Percentiles rank a stretch among this genome's conserved stretches.
Evolutionary conservation across 2,329 filamentous ascomycete species (phyloP).

Genomic region (Gnomoniopsis smithogilvyi): DNA sequence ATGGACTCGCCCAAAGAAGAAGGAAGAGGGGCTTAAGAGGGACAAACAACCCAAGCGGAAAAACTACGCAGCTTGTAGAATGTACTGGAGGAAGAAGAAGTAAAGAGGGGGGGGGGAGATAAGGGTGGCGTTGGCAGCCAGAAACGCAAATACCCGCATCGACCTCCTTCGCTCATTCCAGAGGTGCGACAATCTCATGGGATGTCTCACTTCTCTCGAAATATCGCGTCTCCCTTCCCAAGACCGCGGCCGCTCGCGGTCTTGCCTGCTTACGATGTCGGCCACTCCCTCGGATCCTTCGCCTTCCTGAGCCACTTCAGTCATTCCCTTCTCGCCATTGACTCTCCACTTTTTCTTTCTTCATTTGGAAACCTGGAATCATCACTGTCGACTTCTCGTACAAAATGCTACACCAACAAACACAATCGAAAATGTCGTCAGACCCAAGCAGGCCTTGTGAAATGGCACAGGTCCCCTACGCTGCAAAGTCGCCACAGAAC

Average conservation of each 20-base stretch:
- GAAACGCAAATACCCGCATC: background rate
- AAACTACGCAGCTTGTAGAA: background rate
- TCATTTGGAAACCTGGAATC: background rate
- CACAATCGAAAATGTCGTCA: background rate
- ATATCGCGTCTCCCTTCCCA: background rate
- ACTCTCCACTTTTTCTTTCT: background rate
- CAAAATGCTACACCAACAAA: background rate
- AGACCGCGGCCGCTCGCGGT: background rate
- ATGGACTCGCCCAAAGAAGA: background rate
- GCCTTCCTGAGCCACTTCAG: background rate
- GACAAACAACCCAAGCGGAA: background rate
- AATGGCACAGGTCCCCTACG: slow-evolving; percentile 9
- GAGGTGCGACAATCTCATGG: slow-evolving; percentile 1
- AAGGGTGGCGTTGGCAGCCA: background rate
- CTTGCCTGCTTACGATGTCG: background rate
- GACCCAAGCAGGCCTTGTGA: background rate
- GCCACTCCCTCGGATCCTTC: slow-evolving; percentile 8
- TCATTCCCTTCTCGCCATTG: background rate
- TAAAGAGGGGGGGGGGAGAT: background rate
- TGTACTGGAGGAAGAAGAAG: background rate
- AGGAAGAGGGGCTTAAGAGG: too few relatives aligned
- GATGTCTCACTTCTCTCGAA: background rate
- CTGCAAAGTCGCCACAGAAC: background rate
- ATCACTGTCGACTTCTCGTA: background rate
- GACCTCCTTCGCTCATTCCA: slow-evolving; percentile 2